A percentile compares a stretch with the other conserved stretches of the same genome.
Evolutionary conservation across 202 grass and related monocot species (phyloP).

Genomic region (Alloteropsis angusta): DNA sequence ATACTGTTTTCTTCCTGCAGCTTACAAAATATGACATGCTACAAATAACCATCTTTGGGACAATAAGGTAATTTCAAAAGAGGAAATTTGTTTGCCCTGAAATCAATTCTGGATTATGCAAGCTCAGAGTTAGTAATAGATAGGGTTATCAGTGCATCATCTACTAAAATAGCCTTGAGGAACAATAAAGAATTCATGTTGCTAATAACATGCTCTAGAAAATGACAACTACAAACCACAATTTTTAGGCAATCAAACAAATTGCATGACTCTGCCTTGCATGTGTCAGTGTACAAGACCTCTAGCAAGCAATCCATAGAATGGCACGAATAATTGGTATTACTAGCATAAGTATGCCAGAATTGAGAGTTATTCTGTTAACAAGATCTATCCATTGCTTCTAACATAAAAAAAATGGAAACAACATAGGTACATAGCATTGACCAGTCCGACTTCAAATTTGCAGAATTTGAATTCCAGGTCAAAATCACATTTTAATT

Average conservation of each 20-base stretch:
- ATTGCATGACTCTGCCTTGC: neutral
- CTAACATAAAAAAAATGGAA: neutral
- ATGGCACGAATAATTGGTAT: neutral
- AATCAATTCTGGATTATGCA: conserved; percentile 21
- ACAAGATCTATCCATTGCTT: conserved; percentile 10
- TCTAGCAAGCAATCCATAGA: conserved; percentile 12
- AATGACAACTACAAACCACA: neutral
- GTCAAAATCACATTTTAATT: neutral
- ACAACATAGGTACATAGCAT: neutral
- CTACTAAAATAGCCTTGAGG: conserved; percentile 7
- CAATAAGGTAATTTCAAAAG: neutral
- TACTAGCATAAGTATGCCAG: neutral
- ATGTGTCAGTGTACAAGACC: conserved; percentile 3
- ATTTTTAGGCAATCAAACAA: conserved; percentile 1
- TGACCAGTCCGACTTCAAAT: neutral
- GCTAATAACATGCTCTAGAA: neutral
- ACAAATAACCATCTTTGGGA: neutral
- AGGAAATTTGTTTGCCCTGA: conserved; percentile 6
- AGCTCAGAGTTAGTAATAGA: neutral
- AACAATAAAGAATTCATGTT: neutral
- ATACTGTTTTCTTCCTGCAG: neutral
- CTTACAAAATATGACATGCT: neutral
- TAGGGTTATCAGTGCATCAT: neutral
- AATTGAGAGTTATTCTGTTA: conserved; percentile 1
- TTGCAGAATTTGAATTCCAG: conserved; percentile 5